A percentile compares a stretch with the other conserved stretches of the same genome.
These are phyloP conservation scores for Mucor piriformis DNA, from an alignment of 371 early-diverging fungal genomes.

Conservation along the genomic window DNA sequence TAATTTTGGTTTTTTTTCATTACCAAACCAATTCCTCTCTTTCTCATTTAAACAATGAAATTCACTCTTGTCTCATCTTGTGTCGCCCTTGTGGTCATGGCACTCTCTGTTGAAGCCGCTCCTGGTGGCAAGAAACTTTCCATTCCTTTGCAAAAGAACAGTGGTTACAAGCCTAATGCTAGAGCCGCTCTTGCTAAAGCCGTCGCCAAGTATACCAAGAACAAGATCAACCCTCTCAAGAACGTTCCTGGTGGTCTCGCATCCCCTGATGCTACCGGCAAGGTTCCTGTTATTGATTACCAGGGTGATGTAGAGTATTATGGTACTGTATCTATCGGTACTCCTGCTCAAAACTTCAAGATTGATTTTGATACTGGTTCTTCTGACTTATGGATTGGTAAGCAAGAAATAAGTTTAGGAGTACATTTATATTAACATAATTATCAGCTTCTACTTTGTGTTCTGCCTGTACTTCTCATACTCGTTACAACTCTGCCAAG, in stretches of 20 bases:
- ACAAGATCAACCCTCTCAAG: neutral
- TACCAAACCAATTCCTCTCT: neutral
- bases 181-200: slow-evolving; percentile 18
- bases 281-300: slow-evolving; percentile 26
- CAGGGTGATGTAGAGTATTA: slow-evolving; percentile 49
- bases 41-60: slow-evolving; percentile 2
- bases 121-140: slow-evolving; percentile 12
- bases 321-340: slow-evolving; percentile 60
- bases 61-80: slow-evolving; percentile 18
- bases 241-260: neutral
- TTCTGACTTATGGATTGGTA: slow-evolving; percentile 64
- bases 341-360: slow-evolving; percentile 64
- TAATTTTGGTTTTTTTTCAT: neutral
- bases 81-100: slow-evolving; percentile 8
- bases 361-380: slow-evolving; percentile 80
- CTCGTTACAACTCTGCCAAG: slow-evolving; percentile 40
- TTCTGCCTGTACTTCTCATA: slow-evolving; percentile 33
- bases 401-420: neutral
- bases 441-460: slow-evolving; percentile 37
- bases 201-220: slow-evolving; percentile 20
- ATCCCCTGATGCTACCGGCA: neutral
- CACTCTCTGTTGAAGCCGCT: slow-evolving; percentile 12
- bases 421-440: no score
- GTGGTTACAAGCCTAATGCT: slow-evolving; percentile 20
- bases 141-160: slow-evolving; percentile 20